Conservation (phyloP, 2,329 filamentous ascomycete species). For the Helicocarpus griseus region DNA sequence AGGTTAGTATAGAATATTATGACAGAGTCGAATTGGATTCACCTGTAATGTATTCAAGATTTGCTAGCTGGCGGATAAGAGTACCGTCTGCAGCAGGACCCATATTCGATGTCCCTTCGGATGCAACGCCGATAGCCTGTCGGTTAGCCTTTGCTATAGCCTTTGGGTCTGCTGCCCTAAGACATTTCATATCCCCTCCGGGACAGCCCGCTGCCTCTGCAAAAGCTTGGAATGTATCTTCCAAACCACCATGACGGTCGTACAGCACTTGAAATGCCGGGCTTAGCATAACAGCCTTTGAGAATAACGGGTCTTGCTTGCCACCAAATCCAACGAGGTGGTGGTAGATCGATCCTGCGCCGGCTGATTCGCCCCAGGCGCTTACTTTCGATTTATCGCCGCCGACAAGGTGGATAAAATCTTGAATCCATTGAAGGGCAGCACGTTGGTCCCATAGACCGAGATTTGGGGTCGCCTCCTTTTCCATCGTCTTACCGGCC, state of each 20-base stretch:
- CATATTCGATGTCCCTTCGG: slow-evolving; percentile 21
- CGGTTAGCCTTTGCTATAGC: slow-evolving; percentile 20
- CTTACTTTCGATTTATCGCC: slow-evolving; percentile 41
- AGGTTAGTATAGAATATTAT: neutral
- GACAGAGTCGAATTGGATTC: neutral
- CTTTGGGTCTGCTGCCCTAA: slow-evolving; percentile 16
- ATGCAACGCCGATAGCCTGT: slow-evolving; percentile 15
- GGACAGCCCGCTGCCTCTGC: slow-evolving; percentile 22
- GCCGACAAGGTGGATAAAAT: slow-evolving; percentile 37
- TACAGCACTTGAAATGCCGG: slow-evolving; percentile 19
- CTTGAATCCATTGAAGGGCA: slow-evolving; percentile 41
- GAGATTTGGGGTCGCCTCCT: slow-evolving; percentile 35
- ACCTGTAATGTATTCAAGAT: slow-evolving; percentile 22
- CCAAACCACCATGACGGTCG: slow-evolving; percentile 17
- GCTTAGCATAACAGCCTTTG: slow-evolving; percentile 23
- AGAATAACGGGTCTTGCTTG: slow-evolving; percentile 36
- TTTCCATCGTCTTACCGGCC: slow-evolving; percentile 36
- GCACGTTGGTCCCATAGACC: slow-evolving; percentile 31
- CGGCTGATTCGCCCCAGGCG: slow-evolving; percentile 43
- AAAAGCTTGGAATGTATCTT: slow-evolving; percentile 19
- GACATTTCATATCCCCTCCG: slow-evolving; percentile 23
- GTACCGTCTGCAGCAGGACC: slow-evolving; percentile 26
- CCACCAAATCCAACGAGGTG: slow-evolving; percentile 41
- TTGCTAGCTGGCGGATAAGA: slow-evolving; percentile 24
- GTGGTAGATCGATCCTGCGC: slow-evolving; percentile 42